A percentile compares a stretch with the other conserved stretches of the same genome.
Conservation (phyloP, 2,329 filamentous ascomycete genomes). For the Aspergillus aculeatinus region DNA sequence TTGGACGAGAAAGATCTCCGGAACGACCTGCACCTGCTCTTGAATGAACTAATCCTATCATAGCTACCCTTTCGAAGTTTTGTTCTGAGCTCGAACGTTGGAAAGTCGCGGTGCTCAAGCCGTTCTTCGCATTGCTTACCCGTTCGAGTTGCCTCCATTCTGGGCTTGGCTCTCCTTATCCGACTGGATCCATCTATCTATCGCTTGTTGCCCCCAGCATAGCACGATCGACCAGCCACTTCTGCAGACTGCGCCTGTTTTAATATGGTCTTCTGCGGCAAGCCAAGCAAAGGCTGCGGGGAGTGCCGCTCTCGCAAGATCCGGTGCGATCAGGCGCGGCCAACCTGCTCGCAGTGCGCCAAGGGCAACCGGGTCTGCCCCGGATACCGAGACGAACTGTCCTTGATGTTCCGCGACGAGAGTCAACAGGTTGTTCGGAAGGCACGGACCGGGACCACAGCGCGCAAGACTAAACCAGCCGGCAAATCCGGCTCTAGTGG, state of each 20-base stretch:
- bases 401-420: conserved; percentile 66
- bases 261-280: conserved; percentile 45
- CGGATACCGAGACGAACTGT: conserved; percentile 64
- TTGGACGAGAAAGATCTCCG: too few relatives aligned
- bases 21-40: too few relatives aligned
- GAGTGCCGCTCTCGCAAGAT: conserved; percentile 47
- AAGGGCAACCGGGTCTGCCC: conserved; percentile 61
- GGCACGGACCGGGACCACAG: conserved; percentile 47
- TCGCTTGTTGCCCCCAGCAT: background rate
- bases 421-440: conserved; percentile 62
- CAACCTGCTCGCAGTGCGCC: conserved; percentile 63
- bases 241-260: conserved; percentile 14
- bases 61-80: too few relatives aligned
- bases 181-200: background rate
- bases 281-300: conserved; percentile 47
- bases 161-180: background rate
- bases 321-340: conserved; percentile 59
- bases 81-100: too few relatives aligned
- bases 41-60: background rate
- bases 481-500: conserved; percentile 9
- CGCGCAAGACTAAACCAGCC: conserved; percentile 20
- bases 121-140: conserved; percentile 19
- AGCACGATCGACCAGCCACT: background rate
- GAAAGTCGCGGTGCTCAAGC: background rate
- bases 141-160: conserved; percentile 12